Conservation (phyloP, 148 eudicot species). For the Rhododendron simsii region DNA sequence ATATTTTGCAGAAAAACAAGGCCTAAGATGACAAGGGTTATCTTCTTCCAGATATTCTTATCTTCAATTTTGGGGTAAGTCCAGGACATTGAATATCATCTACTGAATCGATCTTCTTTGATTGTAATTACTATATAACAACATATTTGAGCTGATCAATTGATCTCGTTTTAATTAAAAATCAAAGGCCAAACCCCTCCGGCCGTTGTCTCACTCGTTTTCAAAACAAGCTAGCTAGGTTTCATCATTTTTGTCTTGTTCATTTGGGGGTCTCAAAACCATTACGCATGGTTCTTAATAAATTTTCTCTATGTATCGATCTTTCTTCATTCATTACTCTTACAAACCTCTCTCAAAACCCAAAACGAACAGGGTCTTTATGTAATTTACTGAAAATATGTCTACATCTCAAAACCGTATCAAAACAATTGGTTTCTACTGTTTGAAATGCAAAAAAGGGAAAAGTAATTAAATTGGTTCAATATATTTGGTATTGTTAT, state of each 20-base stretch:
- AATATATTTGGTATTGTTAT: neutral
- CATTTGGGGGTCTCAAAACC: too few species aligned
- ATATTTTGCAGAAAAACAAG: conserved; percentile 48
- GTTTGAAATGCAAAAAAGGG: neutral
- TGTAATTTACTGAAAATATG: too few species aligned
- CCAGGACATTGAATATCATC: neutral
- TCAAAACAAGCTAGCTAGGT: neutral
- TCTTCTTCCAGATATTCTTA: conserved; percentile 61
- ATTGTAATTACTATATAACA: neutral
- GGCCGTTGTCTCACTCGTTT: neutral
- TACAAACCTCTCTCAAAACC: too few species aligned
- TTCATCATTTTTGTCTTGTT: neutral
- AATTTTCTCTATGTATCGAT: too few species aligned
- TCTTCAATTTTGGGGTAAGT: conserved; percentile 82
- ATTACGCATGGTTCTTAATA: too few species aligned
- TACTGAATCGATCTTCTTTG: neutral
- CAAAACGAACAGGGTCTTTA: too few species aligned
- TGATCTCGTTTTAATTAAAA: neutral
- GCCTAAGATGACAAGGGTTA: conserved; percentile 44
- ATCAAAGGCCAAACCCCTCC: neutral
- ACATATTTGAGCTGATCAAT: neutral
- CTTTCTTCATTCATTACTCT: too few species aligned
- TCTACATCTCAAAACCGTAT: neutral
- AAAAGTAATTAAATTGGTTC: neutral
- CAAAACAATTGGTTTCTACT: neutral